A percentile compares a stretch with the other conserved stretches of the same genome.
phyloP scores from a whole-genome alignment of 768 basidiomycete genomes.

The Lactarius hatsudake region DNA sequence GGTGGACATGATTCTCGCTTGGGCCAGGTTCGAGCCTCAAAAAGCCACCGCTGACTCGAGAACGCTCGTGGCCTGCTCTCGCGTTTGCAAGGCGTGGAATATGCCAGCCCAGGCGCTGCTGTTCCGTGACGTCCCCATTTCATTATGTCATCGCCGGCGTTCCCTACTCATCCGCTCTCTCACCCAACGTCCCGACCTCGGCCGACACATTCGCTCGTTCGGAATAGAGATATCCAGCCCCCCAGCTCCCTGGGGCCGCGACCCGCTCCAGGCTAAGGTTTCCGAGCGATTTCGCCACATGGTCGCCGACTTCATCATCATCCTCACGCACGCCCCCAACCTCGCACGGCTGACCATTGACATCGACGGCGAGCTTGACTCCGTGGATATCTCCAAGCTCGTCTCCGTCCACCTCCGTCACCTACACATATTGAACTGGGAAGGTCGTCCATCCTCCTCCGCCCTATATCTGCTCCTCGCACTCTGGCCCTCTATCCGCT shows the following conservation, averaged over 20 bases:
- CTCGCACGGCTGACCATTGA: constrained; percentile 20
- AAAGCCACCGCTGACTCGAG: constrained; percentile 8
- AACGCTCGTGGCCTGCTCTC: constrained; percentile 18
- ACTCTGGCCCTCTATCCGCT: constrained; percentile 19
- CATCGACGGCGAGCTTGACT: constrained; percentile 20
- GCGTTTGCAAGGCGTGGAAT: constrained; percentile 23
- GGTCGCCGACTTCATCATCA: constrained; percentile 15
- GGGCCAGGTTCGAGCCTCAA: constrained; percentile 13
- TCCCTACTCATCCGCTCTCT: constrained; percentile 13
- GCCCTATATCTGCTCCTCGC: constrained; percentile 14
- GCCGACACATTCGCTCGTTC: constrained; percentile 20
- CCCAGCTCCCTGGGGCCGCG: constrained; percentile 16
- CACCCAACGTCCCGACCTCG: constrained; percentile 12
- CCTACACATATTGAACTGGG: constrained; percentile 21
- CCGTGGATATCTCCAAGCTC: constrained; percentile 4
- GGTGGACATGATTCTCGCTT: constrained; percentile 21
- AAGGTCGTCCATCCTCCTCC: constrained; percentile 21
- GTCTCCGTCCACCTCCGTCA: constrained; percentile 17
- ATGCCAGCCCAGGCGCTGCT: constrained; percentile 14
- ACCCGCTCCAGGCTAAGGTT: not conserved
- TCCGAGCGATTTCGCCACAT: constrained; percentile 5
- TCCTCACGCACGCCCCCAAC: constrained; percentile 17
- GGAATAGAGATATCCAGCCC: constrained; percentile 19
- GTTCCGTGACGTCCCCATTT: constrained; percentile 21
- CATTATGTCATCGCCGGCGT: constrained; percentile 11